phyloP scores from a whole-genome alignment of 306 rosid species.

The Cucumis melo region DNA sequence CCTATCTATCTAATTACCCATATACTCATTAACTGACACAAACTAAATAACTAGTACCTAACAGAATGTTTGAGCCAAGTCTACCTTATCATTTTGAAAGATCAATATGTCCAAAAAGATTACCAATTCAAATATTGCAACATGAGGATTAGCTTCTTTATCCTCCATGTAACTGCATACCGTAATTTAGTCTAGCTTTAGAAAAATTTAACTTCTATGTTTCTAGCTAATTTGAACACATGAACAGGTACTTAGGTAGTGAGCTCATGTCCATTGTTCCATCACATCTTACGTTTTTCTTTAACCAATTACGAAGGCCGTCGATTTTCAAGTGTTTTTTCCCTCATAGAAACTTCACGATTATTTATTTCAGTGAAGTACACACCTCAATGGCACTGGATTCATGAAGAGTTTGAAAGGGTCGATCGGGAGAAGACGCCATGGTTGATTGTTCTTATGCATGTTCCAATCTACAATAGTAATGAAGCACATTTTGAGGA shows the following conservation, averaged over 20 bases:
- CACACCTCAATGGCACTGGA: slow-evolving; percentile 81
- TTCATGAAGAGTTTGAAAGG: slow-evolving; percentile 41
- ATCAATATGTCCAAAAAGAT: neutral
- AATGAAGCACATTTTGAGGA: slow-evolving; percentile 82
- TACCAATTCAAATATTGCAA: neutral
- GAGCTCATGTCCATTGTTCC: neutral
- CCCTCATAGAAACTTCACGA: neutral
- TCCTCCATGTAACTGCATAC: neutral
- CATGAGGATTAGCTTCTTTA: neutral
- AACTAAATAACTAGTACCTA: no score
- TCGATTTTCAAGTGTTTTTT: neutral
- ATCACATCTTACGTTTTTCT: neutral
- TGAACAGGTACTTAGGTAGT: neutral
- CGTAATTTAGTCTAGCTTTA: neutral
- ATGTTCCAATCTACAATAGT: slow-evolving; percentile 69
- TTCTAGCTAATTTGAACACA: neutral
- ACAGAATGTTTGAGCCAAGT: neutral
- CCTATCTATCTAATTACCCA: no score
- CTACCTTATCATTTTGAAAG: neutral
- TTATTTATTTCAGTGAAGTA: slow-evolving; percentile 50
- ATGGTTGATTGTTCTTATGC: slow-evolving; percentile 96
- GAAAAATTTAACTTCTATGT: neutral
- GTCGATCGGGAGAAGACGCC: slow-evolving; percentile 91
- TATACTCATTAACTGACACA: no score
- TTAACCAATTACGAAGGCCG: neutral